Evolutionary conservation across 345 rosid species (phyloP), one percentile per base, ranked within the genome.

Genomic region (Gossypium turneri): DNA sequence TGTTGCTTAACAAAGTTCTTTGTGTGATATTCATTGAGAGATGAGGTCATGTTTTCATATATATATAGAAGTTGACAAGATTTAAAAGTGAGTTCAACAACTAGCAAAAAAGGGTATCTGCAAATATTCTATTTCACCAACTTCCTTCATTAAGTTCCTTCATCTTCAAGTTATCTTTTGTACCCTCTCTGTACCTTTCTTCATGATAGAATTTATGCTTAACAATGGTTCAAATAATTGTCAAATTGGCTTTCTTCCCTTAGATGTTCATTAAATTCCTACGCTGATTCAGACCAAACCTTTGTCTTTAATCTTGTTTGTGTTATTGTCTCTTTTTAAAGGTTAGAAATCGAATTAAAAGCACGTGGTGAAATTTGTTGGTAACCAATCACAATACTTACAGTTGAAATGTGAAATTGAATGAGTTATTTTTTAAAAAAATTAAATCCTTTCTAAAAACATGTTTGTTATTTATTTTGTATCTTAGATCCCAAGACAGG

Each of bases 241-340:
- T 61, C 44, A 41, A 41, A 64, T 41, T n/a, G 19, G 4, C 16
- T n/a, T 64, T 64, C 0, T 17, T 38, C 7, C 15, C 41, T 8
- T 4, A 12, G 13, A 20, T 44, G 70, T 66, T 66, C 71, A 47
- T 24, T 2, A 47, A 67, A 47, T 67, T 67, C 7, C 41, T 67
- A 13, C 72, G 12, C 70, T 67, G 71, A 45, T 67, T 67, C 38
- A 48, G 72, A 24, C 38, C 15, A 41, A 64, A 48, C 8, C 72
- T 45, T 67, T 67, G 56, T 67, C 72, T 47, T 67, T 67, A 67
- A 67, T 24, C 43, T 15, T 48, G 57, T 67, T 15, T 34, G 41
- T 34, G 41, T 34, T 34, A 34, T 34, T 34, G 73, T 27, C 59
- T 34, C 60, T 16, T 52, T 69, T 51, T 51, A 41, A 15, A 50